These are phyloP conservation scores for Yueomyces sp. DNA, from an alignment of 805 yeast genomes.

Conservation along the genomic window DNA sequence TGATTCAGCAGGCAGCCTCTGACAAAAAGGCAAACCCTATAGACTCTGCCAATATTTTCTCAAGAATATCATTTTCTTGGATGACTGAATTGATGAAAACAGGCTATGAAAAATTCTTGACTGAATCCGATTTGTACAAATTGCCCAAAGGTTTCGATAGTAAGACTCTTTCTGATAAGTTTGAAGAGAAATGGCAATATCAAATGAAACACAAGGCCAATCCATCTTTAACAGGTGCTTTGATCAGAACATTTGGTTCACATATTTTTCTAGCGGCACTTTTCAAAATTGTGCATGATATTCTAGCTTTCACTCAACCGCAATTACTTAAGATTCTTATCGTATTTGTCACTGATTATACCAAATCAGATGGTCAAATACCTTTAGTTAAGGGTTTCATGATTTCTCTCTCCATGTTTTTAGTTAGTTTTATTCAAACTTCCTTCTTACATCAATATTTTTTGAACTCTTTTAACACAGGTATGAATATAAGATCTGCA, in stretches of 20 bases:
- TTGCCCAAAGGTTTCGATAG: conserved; percentile 60
- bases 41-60: conserved; percentile 46
- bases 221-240: conserved; percentile 44
- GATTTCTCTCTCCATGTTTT: conserved; percentile 65
- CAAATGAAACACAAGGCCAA: conserved; percentile 34
- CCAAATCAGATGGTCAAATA: conserved; percentile 28
- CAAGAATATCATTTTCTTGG: conserved; percentile 77
- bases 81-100: conserved; percentile 72
- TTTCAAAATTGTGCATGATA: conserved; percentile 63
- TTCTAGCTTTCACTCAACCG: conserved; percentile 79
- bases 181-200: conserved; percentile 47
- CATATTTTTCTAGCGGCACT: conserved; percentile 58
- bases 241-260: conserved; percentile 59
- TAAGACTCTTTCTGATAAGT: conserved; percentile 31
- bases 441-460: conserved; percentile 68
- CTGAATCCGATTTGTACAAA: conserved; percentile 57
- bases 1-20: conserved; percentile 18
- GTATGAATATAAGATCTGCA: conserved; percentile 63
- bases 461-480: conserved; percentile 58
- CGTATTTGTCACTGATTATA: conserved; percentile 36
- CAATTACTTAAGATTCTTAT: conserved; percentile 62
- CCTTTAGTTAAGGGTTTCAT: conserved; percentile 66
- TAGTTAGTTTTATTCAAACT: conserved; percentile 66
- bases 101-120: conserved; percentile 51
- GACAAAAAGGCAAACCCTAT: conserved; percentile 25